Percentiles rank a stretch among this genome's conserved stretches.
phyloP scores from a whole-genome alignment of 2,329 filamentous ascomycete genomes.

The Diplodia intermedia region DNA sequence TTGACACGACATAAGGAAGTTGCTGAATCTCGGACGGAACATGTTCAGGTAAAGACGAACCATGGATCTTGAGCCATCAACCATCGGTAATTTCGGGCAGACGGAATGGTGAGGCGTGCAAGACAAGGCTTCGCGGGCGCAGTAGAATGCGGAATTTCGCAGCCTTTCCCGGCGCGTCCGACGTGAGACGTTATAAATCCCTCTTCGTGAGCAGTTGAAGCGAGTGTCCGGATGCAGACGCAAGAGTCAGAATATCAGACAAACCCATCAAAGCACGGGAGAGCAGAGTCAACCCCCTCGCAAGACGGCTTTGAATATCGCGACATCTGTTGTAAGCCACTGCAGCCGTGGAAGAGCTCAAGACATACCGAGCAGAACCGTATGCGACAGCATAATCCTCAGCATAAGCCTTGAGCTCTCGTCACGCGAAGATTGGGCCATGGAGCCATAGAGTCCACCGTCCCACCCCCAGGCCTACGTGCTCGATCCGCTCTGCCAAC shows the following conservation, averaged over 20 bases:
- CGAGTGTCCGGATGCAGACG: background rate
- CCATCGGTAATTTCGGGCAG: background rate
- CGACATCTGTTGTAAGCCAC: background rate
- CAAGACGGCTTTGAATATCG: background rate
- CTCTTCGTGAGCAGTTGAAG: background rate
- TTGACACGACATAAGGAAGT: background rate
- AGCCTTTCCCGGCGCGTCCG: background rate
- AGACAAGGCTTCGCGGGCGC: too few species aligned
- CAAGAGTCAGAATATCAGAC: background rate
- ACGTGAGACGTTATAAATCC: background rate
- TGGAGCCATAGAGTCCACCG: background rate
- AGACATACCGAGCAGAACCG: background rate
- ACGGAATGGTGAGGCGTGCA: background rate
- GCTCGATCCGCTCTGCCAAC: background rate
- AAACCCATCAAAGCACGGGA: background rate
- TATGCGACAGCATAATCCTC: background rate
- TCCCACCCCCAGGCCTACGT: background rate
- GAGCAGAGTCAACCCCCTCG: background rate
- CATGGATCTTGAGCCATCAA: background rate
- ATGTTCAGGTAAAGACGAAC: background rate
- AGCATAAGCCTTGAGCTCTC: background rate
- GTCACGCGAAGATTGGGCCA: background rate
- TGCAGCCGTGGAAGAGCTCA: background rate
- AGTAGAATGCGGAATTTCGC: too few species aligned
- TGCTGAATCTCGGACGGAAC: background rate